Conservation (phyloP, 2,329 filamentous ascomycete genomes). For the Ilyonectria destructans region DNA sequence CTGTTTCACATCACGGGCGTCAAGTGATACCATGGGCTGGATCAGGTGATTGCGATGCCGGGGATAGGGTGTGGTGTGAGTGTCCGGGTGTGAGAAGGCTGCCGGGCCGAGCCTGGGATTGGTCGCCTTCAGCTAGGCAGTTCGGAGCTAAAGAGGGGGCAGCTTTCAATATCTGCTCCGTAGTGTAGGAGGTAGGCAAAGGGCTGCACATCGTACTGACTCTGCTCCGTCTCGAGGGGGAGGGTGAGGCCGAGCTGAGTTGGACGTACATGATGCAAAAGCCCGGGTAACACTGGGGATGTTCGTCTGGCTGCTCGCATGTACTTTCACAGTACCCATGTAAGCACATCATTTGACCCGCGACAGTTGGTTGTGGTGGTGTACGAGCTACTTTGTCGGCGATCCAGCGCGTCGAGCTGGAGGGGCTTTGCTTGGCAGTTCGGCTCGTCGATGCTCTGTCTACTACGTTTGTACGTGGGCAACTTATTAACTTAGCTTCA, state of each 20-base stretch:
- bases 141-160: not conserved
- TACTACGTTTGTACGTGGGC: not conserved
- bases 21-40: slow-evolving; percentile 32
- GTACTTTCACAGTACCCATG: slow-evolving; percentile 19
- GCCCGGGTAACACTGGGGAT: slow-evolving; percentile 1
- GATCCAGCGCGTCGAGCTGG: not conserved
- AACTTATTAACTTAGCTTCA: no score
- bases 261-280: not conserved
- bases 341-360: slow-evolving; percentile 26
- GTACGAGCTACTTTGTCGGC: slow-evolving; percentile 15
- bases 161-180: not conserved
- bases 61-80: slow-evolving; percentile 14
- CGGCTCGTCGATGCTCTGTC: not conserved
- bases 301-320: slow-evolving; percentile 1
- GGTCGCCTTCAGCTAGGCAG: not conserved
- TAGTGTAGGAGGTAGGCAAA: not conserved
- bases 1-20: slow-evolving; percentile 35
- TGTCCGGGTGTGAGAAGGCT: slow-evolving; percentile 18
- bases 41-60: slow-evolving; percentile 36
- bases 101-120: slow-evolving; percentile 3
- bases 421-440: no score
- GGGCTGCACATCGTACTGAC: not conserved
- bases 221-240: not conserved
- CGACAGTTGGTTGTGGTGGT: slow-evolving; percentile 19
- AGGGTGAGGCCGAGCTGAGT: slow-evolving; percentile 8